These are phyloP conservation scores for Cystobasidium slooffiae DNA, from an alignment of 1,284 basidiomycete species.

Conservation along the genomic window DNA sequence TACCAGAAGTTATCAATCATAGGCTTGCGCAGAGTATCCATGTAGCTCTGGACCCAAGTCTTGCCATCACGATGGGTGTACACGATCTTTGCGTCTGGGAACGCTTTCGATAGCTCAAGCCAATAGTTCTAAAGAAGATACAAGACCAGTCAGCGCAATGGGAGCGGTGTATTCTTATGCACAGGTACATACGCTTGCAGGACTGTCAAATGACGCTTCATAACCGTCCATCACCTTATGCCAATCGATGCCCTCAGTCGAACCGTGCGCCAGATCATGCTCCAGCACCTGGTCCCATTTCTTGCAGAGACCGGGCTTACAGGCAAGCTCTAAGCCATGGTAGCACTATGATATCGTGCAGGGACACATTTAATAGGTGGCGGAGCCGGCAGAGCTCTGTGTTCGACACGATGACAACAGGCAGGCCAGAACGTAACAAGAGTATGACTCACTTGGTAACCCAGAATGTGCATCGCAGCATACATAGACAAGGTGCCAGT, in stretches of 20 bases:
- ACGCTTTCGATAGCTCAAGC: conserved; percentile 4
- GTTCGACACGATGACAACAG: no score
- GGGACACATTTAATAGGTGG: no score
- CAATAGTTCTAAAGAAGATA: not conserved
- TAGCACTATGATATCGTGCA: not conserved
- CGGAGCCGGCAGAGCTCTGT: no score
- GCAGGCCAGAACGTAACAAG: no score
- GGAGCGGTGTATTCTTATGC: not conserved
- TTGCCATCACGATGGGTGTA: conserved; percentile 6
- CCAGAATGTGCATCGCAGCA: not conserved
- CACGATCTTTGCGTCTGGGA: conserved; percentile 6
- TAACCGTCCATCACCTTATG: not conserved
- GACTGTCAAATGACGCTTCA: not conserved
- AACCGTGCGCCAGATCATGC: not conserved
- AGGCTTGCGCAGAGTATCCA: not conserved
- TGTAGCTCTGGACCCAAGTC: not conserved
- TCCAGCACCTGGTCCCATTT: not conserved
- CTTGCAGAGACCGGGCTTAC: not conserved
- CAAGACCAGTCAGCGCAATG: not conserved
- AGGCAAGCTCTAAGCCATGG: not conserved
- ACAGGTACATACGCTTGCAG: not conserved
- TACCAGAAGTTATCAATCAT: conserved; percentile 6
- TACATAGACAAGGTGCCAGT: not conserved
- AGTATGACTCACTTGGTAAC: not conserved
- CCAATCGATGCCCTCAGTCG: not conserved